phyloP scores from a whole-genome alignment of 305 asterid genomes.

The Fraxinus nigra region DNA sequence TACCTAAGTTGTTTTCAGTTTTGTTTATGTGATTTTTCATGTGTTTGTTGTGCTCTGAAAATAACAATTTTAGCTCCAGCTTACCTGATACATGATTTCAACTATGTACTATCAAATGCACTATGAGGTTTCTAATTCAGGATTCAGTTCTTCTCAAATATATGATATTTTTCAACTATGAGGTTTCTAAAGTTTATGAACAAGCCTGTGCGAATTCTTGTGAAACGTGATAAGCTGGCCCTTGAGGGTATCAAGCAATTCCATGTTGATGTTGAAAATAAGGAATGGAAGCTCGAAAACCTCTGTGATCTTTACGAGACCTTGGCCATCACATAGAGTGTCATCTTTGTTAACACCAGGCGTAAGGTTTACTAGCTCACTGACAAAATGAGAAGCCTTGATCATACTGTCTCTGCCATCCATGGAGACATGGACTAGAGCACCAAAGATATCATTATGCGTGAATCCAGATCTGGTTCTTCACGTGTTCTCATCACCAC shows the following conservation, averaged over 20 bases:
- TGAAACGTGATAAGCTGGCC: conserved; percentile 15
- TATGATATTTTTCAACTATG: conserved; percentile 18
- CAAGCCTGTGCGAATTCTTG: conserved; percentile 18
- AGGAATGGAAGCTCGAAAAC: conserved; percentile 16
- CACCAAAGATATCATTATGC: conserved; percentile 41
- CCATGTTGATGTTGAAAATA: conserved; percentile 8
- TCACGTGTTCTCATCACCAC: conserved; percentile 47
- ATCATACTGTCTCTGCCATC: conserved; percentile 32
- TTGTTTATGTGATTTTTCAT: background rate
- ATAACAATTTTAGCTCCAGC: background rate
- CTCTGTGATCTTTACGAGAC: conserved; percentile 17
- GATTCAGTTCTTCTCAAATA: background rate
- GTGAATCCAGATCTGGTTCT: conserved; percentile 46
- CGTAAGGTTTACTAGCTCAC: conserved; percentile 19
- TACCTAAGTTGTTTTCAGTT: background rate
- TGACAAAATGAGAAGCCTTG: conserved; percentile 22
- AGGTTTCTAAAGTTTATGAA: conserved; percentile 18
- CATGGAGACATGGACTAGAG: conserved; percentile 51
- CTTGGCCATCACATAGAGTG: conserved; percentile 19
- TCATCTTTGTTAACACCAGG: conserved; percentile 16
- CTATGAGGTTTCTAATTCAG: background rate
- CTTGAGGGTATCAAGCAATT: conserved; percentile 18
- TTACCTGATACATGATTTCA: background rate
- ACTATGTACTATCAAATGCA: background rate
- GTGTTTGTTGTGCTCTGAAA: background rate